Evolutionary conservation across 2,329 filamentous ascomycete genomes (phyloP), one percentile per base, ranked within the genome.

Genomic region (Metarhizium brunneum): DNA sequence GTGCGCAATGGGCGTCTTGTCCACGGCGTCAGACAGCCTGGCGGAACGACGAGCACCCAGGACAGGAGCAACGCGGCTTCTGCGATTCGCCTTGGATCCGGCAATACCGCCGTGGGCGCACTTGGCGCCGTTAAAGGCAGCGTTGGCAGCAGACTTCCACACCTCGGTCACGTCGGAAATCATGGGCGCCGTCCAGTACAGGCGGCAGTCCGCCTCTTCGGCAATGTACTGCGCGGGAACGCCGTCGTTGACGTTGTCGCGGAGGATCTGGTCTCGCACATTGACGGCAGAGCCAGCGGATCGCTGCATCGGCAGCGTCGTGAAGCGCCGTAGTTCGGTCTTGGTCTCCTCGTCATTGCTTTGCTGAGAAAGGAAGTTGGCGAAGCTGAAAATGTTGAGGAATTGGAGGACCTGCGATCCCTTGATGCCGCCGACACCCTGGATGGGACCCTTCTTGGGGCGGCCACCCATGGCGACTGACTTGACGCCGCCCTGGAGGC

Each of bases 351-450:
- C 4, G 43, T 66, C 61, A 45, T 69, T 68, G 48, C 64, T 64
- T 40, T 66, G 64, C 54, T 57, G 57, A 3, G 53, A 32, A 0
- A 65, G 56, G 25, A 59, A 51, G 38, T 62, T 50, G 25, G 63
- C 61, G 53, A 66, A 65, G 18, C 16, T 30, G 29, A 65, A 63
- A 18, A 74, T 67, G 52, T 64, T 55, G 5, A 7, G 30, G 60
- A 65, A 74, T 5, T 61, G 56, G 48, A 71, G 67, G 20, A 69
- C 67, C 62, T 76, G 71, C 1, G 73, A 71, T 10, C 80, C 80
- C 65, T 81, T 80, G 59, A 78, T 72, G 14, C 78, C 79, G 47
- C 77, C 78, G 2, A 81, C 71, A 20, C 76, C 78, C 64, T 82
- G 80, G 56, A 82, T 82, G 2, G 70, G 69, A 2, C 76, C 75